Base-by-base conservation (phyloP, 768 basidiomycete species). In the Serendipita vermifera region DNA sequence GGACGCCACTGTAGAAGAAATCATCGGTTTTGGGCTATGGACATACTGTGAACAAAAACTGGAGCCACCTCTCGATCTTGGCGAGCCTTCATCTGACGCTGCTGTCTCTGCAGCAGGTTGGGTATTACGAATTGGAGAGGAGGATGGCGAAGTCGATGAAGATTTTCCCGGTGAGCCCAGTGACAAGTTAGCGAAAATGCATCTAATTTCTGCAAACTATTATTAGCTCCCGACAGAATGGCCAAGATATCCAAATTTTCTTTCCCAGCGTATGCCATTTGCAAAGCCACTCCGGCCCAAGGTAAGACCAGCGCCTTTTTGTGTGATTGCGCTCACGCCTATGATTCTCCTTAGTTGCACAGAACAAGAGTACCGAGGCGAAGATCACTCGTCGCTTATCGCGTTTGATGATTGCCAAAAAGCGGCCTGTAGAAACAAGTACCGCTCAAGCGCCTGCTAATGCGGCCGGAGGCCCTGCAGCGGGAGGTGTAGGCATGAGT, bases 121-220 rank as follows among this genome's bases (percentile, higher is more conserved):
- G 94, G 83, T 89, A 35, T 67, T 99, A 70, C 74, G 90, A 58
- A 91, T 98, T 55, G 87, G 91, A 1, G 96, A 99, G 63, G 88
- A 92, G 40, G 93, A 98, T 66, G 96, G 96, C 14, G 94, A 97
- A 67, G 90, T 98, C 0, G 96, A 99, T 66, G 96, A 97, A 66
- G 96, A 99, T 71, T 98, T 93, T 65, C 96, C 94, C 22, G 87
- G 93, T 94, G 67, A n/a, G n/a, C n/a, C n/a, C n/a, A n/a, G n/a
- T n/a, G n/a, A n/a, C n/a, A n/a, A n/a, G n/a, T n/a, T n/a, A n/a
- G n/a, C n/a, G n/a, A n/a, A n/a, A n/a, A n/a, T n/a, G n/a, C n/a
- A n/a, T n/a, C n/a, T n/a, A n/a, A n/a, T n/a, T n/a, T n/a, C n/a
- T n/a, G n/a, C n/a, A n/a, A 31, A 22, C 43, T 15, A 35, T 20